Conservation (phyloP, 2,329 filamentous ascomycete species). For the Colletotrichum sp. region DNA sequence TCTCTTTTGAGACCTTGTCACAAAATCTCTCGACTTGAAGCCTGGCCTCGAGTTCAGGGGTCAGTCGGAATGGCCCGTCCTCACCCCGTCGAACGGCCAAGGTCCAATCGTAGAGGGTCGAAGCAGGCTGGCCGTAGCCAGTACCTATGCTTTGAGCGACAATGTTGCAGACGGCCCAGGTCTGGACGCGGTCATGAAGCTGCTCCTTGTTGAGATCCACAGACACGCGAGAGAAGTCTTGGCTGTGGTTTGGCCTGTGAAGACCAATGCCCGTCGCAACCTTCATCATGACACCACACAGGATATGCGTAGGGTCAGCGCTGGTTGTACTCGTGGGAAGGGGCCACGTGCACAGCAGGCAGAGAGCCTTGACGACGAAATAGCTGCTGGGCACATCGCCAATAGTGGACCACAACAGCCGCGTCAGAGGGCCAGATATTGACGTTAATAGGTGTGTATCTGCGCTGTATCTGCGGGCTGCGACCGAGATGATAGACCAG, state of each 20-base stretch:
- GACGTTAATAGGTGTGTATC: constrained; percentile 70
- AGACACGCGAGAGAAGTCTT: constrained; percentile 80
- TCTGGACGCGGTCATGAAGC: constrained; percentile 77
- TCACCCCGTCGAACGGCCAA: constrained; percentile 65
- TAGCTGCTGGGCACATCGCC: constrained; percentile 80
- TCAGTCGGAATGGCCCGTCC: constrained; percentile 62
- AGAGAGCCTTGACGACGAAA: constrained; percentile 81
- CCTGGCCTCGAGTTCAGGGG: constrained; percentile 68
- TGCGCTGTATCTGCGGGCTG: constrained; percentile 70
- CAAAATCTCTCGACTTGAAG: constrained; percentile 77
- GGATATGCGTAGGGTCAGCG: constrained; percentile 80
- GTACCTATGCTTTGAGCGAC: constrained; percentile 84
- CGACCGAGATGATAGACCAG: constrained; percentile 81
- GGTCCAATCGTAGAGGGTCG: constrained; percentile 79
- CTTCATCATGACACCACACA: constrained; percentile 87
- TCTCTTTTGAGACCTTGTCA: constrained; percentile 78
- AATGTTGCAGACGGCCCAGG: constrained; percentile 86
- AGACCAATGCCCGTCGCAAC: constrained; percentile 83
- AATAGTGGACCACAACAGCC: constrained; percentile 78
- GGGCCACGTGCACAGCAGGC: constrained; percentile 81
- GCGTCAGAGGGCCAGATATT: constrained; percentile 70
- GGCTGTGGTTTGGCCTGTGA: constrained; percentile 80
- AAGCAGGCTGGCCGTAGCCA: constrained; percentile 81
- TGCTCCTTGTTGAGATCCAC: constrained; percentile 80
- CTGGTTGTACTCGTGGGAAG: constrained; percentile 82